Percentiles rank a stretch among this genome's conserved stretches.
These are phyloP conservation scores for Botrytis deweyae DNA, from an alignment of 2,329 filamentous ascomycete genomes.

Conservation along the genomic window DNA sequence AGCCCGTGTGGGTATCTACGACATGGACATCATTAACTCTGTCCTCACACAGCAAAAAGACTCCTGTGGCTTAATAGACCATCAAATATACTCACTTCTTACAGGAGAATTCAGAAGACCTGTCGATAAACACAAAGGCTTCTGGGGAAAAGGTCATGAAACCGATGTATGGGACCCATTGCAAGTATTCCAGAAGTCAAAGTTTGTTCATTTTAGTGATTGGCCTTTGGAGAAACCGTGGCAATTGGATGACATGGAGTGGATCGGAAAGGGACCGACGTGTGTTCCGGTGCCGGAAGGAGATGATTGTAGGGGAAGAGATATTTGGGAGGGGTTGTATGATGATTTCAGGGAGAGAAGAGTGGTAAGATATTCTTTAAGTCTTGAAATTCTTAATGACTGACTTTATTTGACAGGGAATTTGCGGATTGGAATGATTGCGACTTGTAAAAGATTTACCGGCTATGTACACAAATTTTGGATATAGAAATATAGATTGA, in stretches of 20 bases:
- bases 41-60: constrained; percentile 38
- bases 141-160: constrained; percentile 45
- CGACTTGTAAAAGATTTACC: not conserved
- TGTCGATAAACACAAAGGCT: constrained; percentile 47
- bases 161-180: constrained; percentile 51
- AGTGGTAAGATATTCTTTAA: constrained; percentile 21
- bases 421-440: not conserved
- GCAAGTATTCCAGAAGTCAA: constrained; percentile 49
- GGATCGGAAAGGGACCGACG: constrained; percentile 23
- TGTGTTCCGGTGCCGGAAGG: constrained; percentile 25
- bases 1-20: constrained; percentile 43
- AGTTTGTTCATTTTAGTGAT: constrained; percentile 60
- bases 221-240: constrained; percentile 61
- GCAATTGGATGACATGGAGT: constrained; percentile 41
- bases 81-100: constrained; percentile 54
- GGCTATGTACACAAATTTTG: too few relatives aligned
- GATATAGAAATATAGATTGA: not conserved
- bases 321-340: constrained; percentile 35
- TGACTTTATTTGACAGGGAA: not conserved
- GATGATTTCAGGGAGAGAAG: constrained; percentile 32
- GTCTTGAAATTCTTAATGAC: not conserved
- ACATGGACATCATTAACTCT: constrained; percentile 56
- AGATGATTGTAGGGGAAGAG: constrained; percentile 32
- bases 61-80: constrained; percentile 52
- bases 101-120: constrained; percentile 55